These are phyloP conservation scores for Piromyces finnis DNA, from an alignment of 192 early-diverging fungal genomes.

Conservation along the genomic window DNA sequence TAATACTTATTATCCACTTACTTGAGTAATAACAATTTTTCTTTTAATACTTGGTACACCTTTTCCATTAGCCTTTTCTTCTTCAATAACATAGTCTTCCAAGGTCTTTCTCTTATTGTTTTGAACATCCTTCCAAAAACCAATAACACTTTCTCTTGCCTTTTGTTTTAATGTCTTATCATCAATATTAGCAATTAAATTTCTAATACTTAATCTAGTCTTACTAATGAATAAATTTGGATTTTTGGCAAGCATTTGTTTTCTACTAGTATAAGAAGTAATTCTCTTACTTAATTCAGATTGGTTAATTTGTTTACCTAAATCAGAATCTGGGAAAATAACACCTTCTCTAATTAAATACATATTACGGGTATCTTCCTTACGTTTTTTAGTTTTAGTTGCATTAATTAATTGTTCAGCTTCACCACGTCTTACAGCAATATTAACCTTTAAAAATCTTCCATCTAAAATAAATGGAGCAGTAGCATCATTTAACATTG, in stretches of 20 bases:
- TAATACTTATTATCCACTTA: conserved; percentile 15
- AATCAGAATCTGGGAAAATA: conserved; percentile 67
- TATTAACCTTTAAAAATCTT: conserved; percentile 60
- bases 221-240: conserved; percentile 78
- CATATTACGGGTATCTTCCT: conserved; percentile 63
- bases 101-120: conserved; percentile 7
- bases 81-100: conserved; percentile 40
- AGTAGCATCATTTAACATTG: conserved; percentile 8
- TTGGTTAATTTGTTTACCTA: conserved; percentile 45
- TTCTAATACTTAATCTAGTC: conserved; percentile 76
- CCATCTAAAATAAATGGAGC: conserved; percentile 57
- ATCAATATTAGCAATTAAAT: conserved; percentile 52
- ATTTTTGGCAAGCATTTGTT: conserved; percentile 61
- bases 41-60: conserved; percentile 10
- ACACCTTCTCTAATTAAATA: conserved; percentile 87
- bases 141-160: conserved; percentile 9
- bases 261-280: conserved; percentile 60
- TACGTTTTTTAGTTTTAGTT: conserved; percentile 34
- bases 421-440: conserved; percentile 55
- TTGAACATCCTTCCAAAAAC: conserved; percentile 29
- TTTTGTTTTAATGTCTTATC: conserved; percentile 37
- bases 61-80: conserved; percentile 41
- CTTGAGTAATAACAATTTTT: conserved; percentile 30
- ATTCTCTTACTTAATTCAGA: conserved; percentile 70
- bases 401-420: conserved; percentile 45